These are phyloP conservation scores for Casuarina equisetifolia DNA, from an alignment of 306 rosid species.

Conservation along the genomic window DNA sequence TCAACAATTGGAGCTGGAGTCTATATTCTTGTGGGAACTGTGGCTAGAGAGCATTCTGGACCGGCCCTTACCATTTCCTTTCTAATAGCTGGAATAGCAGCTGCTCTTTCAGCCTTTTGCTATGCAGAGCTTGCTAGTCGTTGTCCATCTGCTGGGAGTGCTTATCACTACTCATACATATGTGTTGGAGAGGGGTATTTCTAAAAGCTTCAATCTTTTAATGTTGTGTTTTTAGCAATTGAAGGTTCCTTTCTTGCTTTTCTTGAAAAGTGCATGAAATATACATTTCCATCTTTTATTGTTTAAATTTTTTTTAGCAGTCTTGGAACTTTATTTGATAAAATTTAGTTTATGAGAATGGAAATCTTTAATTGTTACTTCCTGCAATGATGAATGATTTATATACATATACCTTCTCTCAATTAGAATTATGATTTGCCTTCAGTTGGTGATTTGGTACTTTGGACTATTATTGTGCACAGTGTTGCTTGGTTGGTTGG, in stretches of 20 bases:
- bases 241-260: not conserved
- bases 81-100: constrained; percentile 85
- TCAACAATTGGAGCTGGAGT: constrained; percentile 97
- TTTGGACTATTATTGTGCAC: constrained; percentile 28
- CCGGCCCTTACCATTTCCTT: constrained; percentile 82
- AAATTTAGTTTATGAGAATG: not conserved
- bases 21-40: constrained; percentile 93
- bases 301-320: not conserved
- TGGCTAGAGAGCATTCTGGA: constrained; percentile 92
- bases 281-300: not conserved
- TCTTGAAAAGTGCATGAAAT: not conserved
- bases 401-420: not conserved
- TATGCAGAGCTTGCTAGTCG: constrained; percentile 96
- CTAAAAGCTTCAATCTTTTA: not conserved
- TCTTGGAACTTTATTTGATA: not conserved
- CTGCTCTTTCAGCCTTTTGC: constrained; percentile 94
- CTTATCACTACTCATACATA: constrained; percentile 94
- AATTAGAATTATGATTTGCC: not conserved
- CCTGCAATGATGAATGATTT: not conserved
- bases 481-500: constrained; percentile 98
- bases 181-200: constrained; percentile 94
- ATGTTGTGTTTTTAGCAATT: not conserved
- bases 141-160: constrained; percentile 97
- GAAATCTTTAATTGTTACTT: not conserved
- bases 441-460: constrained; percentile 2